Evolutionary conservation across 129 eudicot species (phyloP).

Genomic region (Centrapalus pauciflorus): DNA sequence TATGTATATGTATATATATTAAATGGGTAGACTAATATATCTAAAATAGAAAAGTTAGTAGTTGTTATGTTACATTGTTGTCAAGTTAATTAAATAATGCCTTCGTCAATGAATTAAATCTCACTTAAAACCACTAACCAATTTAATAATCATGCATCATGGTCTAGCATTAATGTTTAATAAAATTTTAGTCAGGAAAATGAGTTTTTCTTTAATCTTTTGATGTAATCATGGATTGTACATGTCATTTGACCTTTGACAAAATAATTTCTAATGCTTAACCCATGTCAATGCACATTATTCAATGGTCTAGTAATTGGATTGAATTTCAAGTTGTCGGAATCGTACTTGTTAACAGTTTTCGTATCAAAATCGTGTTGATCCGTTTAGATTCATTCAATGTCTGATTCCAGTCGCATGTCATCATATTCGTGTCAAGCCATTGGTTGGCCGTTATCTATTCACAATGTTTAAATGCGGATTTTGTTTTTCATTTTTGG

Average conservation of each 20-base stretch:
- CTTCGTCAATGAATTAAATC: constrained; percentile 36
- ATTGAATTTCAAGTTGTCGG: too few relatives aligned
- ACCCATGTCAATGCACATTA: too few relatives aligned
- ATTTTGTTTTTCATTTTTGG: too few relatives aligned
- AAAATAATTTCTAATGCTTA: not conserved
- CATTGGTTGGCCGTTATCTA: too few relatives aligned
- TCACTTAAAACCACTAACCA: constrained; percentile 26
- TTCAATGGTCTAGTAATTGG: too few relatives aligned
- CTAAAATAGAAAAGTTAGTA: constrained; percentile 8
- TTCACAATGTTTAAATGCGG: too few relatives aligned
- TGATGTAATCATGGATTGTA: constrained; percentile 18
- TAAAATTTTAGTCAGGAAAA: not conserved
- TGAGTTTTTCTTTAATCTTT: not conserved
- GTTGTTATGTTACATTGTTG: constrained; percentile 26
- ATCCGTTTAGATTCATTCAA: too few relatives aligned
- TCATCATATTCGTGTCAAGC: too few relatives aligned
- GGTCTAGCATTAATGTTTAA: constrained; percentile 15
- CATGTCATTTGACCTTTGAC: constrained; percentile 1
- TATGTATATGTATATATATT: not conserved
- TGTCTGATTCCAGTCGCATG: too few relatives aligned
- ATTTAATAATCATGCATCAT: constrained; percentile 16
- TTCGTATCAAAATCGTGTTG: too few relatives aligned
- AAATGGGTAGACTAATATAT: not conserved
- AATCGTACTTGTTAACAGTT: too few relatives aligned
- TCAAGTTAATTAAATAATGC: constrained; percentile 20